phyloP scores from a whole-genome alignment of 768 basidiomycete genomes.

The button mushroom (Agaricus bisporus) region DNA sequence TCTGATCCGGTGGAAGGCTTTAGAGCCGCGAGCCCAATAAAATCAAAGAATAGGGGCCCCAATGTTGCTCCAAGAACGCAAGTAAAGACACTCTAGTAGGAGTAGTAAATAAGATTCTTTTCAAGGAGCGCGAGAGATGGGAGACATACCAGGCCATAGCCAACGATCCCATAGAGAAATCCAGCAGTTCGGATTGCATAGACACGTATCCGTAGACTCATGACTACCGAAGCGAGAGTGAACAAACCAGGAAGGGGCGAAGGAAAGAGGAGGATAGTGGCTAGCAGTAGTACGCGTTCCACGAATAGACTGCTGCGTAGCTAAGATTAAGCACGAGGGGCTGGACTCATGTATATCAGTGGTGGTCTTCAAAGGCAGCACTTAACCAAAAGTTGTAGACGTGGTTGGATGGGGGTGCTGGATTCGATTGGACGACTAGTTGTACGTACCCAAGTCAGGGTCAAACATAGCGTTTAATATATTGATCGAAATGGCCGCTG shows the following conservation, averaged over 20 bases:
- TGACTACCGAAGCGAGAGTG: constrained; percentile 1
- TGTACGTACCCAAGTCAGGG: not conserved
- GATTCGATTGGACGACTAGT: not conserved
- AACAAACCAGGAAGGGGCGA: not conserved
- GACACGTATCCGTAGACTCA: not conserved
- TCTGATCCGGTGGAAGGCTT: not conserved
- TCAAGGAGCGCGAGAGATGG: not conserved
- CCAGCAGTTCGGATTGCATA: constrained; percentile 1
- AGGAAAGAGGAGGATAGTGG: not conserved
- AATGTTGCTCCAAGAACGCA: constrained; percentile 5
- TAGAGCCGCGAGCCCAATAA: not conserved
- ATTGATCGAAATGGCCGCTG: too few relatives aligned
- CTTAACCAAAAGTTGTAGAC: not conserved
- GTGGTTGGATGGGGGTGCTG: not conserved
- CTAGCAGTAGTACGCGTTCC: not conserved
- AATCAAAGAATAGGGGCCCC: not conserved
- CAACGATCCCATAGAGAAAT: constrained; percentile 5
- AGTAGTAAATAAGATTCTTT: too few relatives aligned
- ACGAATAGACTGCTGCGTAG: constrained; percentile 1
- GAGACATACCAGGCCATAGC: constrained; percentile 6
- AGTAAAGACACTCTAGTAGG: constrained; percentile 4
- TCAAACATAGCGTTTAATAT: not conserved
- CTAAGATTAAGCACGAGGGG: constrained; percentile 2
- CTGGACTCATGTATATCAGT: constrained; percentile 6
- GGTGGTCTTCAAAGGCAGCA: not conserved